phyloP scores from a whole-genome alignment of 306 rosid species.

The Prosopis cineraria region DNA sequence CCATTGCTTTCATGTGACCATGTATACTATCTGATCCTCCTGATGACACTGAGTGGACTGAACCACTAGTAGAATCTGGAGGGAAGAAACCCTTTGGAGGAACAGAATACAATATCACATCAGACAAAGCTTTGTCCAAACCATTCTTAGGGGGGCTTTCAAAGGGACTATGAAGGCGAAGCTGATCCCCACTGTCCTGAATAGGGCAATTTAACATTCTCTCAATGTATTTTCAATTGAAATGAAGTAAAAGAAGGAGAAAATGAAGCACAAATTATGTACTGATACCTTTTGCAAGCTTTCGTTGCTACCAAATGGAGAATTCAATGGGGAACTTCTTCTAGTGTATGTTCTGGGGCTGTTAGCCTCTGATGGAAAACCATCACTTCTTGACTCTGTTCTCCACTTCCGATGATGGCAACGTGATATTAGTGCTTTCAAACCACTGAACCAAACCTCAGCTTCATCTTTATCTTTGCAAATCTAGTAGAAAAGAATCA shows the following conservation, averaged over 20 bases:
- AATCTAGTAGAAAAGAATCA: constrained; percentile 47
- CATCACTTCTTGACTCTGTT: constrained; percentile 79
- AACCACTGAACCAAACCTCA: constrained; percentile 79
- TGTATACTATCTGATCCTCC: constrained; percentile 73
- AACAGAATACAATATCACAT: constrained; percentile 56
- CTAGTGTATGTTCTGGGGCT: constrained; percentile 74
- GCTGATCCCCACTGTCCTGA: constrained; percentile 67
- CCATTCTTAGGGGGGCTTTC: constrained; percentile 78
- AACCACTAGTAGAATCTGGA: constrained; percentile 68
- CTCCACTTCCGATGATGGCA: constrained; percentile 67
- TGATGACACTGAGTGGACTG: constrained; percentile 72
- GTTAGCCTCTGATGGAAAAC: constrained; percentile 68
- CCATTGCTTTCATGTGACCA: constrained; percentile 67
- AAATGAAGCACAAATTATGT: constrained; percentile 9
- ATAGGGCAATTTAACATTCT: constrained; percentile 27
- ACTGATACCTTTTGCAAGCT: constrained; percentile 66
- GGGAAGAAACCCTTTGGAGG: constrained; percentile 75
- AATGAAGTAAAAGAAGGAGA: background rate
- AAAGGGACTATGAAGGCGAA: constrained; percentile 66
- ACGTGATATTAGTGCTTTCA: constrained; percentile 70
- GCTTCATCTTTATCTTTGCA: constrained; percentile 90
- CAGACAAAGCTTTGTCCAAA: constrained; percentile 65
- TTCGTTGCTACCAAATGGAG: constrained; percentile 70
- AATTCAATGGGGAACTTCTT: constrained; percentile 73
- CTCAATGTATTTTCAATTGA: constrained; percentile 21